These are phyloP conservation scores for Crataegus laevigata DNA, from an alignment of 306 rosid genomes.

Conservation along the genomic window DNA sequence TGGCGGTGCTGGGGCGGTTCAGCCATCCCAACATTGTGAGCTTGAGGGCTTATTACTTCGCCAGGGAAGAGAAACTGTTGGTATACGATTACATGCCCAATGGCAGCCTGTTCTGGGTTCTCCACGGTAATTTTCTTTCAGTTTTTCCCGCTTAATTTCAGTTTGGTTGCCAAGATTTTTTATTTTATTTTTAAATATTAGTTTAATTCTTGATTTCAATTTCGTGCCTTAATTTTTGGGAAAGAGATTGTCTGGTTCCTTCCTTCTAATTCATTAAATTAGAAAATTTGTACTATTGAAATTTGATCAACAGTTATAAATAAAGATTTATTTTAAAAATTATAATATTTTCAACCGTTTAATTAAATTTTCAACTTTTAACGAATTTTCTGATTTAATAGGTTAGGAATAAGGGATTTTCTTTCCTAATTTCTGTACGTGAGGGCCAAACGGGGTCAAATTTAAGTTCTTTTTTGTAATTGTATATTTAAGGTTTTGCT, in stretches of 20 bases:
- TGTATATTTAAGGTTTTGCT: not conserved
- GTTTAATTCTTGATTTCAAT: not conserved
- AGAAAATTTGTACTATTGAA: too few species aligned
- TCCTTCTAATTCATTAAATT: too few species aligned
- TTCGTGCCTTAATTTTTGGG: too few species aligned
- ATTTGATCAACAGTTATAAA: too few species aligned
- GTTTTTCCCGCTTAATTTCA: not conserved
- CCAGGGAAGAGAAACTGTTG: slow-evolving; percentile 65
- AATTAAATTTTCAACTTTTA: too few species aligned
- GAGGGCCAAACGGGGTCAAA: not conserved
- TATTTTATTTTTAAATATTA: accelerated
- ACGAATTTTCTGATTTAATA: too few species aligned
- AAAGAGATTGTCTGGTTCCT: too few species aligned
- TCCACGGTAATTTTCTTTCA: slow-evolving; percentile 51
- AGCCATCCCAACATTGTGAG: slow-evolving; percentile 49
- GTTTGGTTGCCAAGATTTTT: not conserved
- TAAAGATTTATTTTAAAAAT: too few species aligned
- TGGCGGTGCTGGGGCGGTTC: slow-evolving; percentile 60
- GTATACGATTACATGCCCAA: slow-evolving; percentile 82
- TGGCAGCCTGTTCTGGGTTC: slow-evolving; percentile 75
- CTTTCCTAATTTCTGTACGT: too few species aligned
- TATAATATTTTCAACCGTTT: too few species aligned
- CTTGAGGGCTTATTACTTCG: slow-evolving; percentile 71
- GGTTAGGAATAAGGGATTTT: too few species aligned
- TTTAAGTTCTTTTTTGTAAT: not conserved